Evolutionary conservation across 2,329 filamentous ascomycete genomes (phyloP).

Genomic region (Cytospora paraplurivora): DNA sequence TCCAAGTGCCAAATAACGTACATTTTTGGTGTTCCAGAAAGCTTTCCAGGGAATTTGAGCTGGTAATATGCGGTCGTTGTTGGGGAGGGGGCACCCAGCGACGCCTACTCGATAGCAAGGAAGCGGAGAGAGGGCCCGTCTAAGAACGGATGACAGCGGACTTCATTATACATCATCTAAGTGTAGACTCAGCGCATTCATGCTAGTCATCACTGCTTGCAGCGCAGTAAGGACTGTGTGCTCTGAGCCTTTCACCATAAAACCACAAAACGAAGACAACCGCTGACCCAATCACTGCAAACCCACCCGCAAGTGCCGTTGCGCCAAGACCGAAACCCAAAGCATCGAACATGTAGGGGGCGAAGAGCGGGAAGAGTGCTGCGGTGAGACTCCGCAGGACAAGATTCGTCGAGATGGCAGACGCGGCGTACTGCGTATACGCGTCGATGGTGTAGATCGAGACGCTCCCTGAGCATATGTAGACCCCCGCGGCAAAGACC

Average conservation of each 20-base stretch:
- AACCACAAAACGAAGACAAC: slow-evolving; percentile 6
- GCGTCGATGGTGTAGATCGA: slow-evolving; percentile 57
- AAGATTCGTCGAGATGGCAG: slow-evolving; percentile 44
- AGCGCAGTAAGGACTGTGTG: slow-evolving; percentile 11
- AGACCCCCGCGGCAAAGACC: slow-evolving; percentile 52
- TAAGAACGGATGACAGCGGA: too few species aligned
- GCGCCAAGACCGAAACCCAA: slow-evolving; percentile 1
- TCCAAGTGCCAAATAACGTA: too few species aligned
- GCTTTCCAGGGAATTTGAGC: too few species aligned
- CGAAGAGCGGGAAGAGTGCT: slow-evolving; percentile 10
- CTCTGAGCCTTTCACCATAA: slow-evolving; percentile 5
- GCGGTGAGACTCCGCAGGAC: slow-evolving; percentile 27
- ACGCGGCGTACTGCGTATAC: slow-evolving; percentile 36
- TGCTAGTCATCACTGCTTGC: slow-evolving; percentile 2
- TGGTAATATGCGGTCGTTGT: too few species aligned
- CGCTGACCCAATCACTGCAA: background rate
- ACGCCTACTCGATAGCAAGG: too few species aligned
- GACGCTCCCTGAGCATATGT: slow-evolving; percentile 53
- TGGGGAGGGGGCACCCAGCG: too few species aligned
- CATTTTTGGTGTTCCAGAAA: too few species aligned
- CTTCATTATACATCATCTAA: too few species aligned
- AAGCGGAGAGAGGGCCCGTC: too few species aligned
- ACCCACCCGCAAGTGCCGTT: slow-evolving; percentile 2
- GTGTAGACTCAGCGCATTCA: background rate
- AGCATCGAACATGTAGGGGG: slow-evolving; percentile 10